These are phyloP conservation scores for Tubosaeta sp. DNA, from an alignment of 768 basidiomycete genomes.

Conservation along the genomic window DNA sequence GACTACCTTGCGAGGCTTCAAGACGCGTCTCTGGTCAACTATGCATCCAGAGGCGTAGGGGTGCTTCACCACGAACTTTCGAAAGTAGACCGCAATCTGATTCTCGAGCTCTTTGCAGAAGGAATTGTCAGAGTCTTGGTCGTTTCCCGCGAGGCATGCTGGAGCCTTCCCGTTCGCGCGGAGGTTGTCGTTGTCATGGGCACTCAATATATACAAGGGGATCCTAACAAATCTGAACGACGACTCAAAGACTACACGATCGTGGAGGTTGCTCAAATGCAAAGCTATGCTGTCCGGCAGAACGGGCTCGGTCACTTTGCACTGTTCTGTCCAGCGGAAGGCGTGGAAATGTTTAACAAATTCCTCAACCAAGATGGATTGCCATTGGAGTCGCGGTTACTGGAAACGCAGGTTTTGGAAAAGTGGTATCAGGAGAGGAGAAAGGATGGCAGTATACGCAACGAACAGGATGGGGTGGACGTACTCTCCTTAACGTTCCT, in stretches of 20 bases:
- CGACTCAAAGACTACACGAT: conserved; percentile 78
- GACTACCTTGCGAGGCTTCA: conserved; percentile 54
- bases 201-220: conserved; percentile 72
- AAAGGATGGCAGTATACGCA: conserved; percentile 35
- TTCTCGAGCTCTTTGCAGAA: conserved; percentile 78
- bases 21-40: conserved; percentile 62
- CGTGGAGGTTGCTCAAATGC: conserved; percentile 86
- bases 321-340: conserved; percentile 87
- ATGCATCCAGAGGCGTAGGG: conserved; percentile 81
- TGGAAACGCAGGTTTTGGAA: conserved; percentile 45
- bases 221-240: conserved; percentile 48
- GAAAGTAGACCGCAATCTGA: conserved; percentile 61
- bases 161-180: conserved; percentile 84
- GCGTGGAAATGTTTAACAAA: conserved; percentile 72
- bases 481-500: conserved; percentile 80
- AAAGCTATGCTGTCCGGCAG: conserved; percentile 74
- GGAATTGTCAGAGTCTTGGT: conserved; percentile 78
- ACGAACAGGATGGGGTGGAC: conserved; percentile 70
- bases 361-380: conserved; percentile 82
- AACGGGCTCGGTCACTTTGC: conserved; percentile 62
- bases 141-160: conserved; percentile 78
- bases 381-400: conserved; percentile 79
- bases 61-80: conserved; percentile 76
- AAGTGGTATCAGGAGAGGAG: conserved; percentile 45
- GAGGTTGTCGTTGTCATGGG: conserved; percentile 85